These are phyloP conservation scores for Cenchrus americanus DNA, from an alignment of 176 grass and related monocot species.

Conservation along the genomic window DNA sequence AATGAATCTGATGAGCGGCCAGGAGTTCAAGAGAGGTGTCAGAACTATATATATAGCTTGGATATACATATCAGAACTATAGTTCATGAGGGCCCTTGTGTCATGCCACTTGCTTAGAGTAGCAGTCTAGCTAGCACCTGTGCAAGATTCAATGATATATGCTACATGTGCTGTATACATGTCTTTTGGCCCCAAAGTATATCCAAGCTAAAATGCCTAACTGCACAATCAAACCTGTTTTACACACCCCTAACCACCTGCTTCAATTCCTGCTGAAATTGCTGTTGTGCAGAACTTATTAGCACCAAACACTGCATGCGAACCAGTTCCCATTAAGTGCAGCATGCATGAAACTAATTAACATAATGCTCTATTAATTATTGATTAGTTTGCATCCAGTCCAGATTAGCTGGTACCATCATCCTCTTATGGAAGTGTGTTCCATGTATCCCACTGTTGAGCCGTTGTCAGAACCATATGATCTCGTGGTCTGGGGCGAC, in stretches of 20 bases:
- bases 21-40: neutral
- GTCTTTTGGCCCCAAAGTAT: neutral
- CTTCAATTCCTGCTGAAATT: conserved; percentile 28
- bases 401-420: conserved; percentile 21
- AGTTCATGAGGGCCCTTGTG: neutral
- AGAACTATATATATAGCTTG: too few species aligned
- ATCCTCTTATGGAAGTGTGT: conserved; percentile 15
- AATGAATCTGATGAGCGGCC: neutral
- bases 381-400: conserved; percentile 8
- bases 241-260: conserved; percentile 11
- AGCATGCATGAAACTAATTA: conserved; percentile 5
- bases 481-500: neutral
- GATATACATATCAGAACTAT: too few species aligned
- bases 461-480: neutral
- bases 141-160: neutral
- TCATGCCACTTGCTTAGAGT: neutral
- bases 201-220: neutral
- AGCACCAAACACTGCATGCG: neutral
- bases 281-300: neutral
- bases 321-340: neutral
- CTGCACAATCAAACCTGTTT: neutral
- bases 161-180: too few species aligned
- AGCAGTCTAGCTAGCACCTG: too few species aligned
- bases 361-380: conserved; percentile 1
- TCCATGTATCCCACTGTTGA: conserved; percentile 26